Base-by-base conservation (phyloP, 805 yeast species). In the Geotrichum ghanense region DNA sequence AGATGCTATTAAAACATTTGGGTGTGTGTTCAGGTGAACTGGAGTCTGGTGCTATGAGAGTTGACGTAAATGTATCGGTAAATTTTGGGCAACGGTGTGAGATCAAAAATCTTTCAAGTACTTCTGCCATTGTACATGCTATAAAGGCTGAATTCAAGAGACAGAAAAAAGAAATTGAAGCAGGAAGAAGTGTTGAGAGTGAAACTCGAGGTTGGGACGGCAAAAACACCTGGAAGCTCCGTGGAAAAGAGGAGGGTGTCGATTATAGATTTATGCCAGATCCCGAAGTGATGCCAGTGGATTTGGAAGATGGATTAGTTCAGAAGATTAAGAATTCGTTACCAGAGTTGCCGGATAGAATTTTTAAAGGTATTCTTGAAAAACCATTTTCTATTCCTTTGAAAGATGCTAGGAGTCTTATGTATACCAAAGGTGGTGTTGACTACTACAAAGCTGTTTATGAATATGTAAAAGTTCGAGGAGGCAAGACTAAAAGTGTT, bases 201-300 rank as follows among this genome's bases (percentile, higher is more conserved):
- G 95, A 89, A 57, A 92, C 98, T 0, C 73, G 97, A 58, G 92
- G 95, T 17, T 92, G 97, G 96, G 81, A 82, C 56, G 97, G 96
- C 1, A 63, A 63, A 2, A 66, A 69, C 39, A 90, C 97, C 0
- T 69, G 73, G 41, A 71, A 74, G 44, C 65, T 83, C 44, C 75
- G 98, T 58, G 70, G 76, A 2, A 92, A 92, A 57, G 97, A 90
- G 60, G 75, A 76, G 35, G 75, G 85, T 0, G 73, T 84, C 10
- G 98, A 92, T 62, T 92, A 92, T 63, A 70, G 97, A 56, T 92
- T 88, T 59, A 81, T 90, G 73, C 96, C 97, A 0, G 98, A 92
- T 61, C 85, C 94, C 1, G 98, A 92, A 61, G 66, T 92, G 24
- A 88, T 92, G 0, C 62, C 65, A 1, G 64, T 89, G 3, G 49